phyloP scores from a whole-genome alignment of 2,329 filamentous ascomycete species.

The Cladosporium sp. region DNA sequence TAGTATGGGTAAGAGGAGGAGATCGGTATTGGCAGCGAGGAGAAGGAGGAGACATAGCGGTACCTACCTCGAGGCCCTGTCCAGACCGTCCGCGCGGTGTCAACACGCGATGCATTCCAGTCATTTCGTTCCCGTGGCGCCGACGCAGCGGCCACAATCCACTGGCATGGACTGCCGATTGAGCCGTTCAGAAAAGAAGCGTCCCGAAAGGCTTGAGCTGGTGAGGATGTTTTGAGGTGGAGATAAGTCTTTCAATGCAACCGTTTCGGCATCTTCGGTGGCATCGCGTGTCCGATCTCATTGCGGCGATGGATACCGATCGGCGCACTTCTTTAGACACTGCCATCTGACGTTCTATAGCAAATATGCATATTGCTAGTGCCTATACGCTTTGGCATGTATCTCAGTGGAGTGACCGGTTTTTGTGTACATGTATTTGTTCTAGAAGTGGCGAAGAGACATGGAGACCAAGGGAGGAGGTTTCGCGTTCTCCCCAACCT shows the following conservation, averaged over 20 bases:
- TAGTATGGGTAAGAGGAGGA: conserved; percentile 6
- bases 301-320: background rate
- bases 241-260: background rate
- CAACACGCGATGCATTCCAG: conserved; percentile 34
- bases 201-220: background rate
- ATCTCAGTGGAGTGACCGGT: background rate
- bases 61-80: conserved; percentile 11
- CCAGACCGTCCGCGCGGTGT: conserved; percentile 16
- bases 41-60: conserved; percentile 19
- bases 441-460: background rate
- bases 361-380: background rate
- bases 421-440: background rate
- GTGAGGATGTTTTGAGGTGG: background rate
- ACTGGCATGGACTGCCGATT: background rate
- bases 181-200: background rate
- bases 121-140: conserved; percentile 26
- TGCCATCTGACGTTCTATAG: background rate
- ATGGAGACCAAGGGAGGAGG: background rate
- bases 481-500: background rate
- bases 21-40: background rate
- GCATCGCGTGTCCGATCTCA: background rate
- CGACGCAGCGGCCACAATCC: conserved; percentile 9
- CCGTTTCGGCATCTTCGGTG: background rate
- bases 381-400: background rate
- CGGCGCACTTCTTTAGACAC: background rate